Conservation (phyloP, 2,329 filamentous ascomycete species). For the Cylindrodendrum hubeiense region DNA sequence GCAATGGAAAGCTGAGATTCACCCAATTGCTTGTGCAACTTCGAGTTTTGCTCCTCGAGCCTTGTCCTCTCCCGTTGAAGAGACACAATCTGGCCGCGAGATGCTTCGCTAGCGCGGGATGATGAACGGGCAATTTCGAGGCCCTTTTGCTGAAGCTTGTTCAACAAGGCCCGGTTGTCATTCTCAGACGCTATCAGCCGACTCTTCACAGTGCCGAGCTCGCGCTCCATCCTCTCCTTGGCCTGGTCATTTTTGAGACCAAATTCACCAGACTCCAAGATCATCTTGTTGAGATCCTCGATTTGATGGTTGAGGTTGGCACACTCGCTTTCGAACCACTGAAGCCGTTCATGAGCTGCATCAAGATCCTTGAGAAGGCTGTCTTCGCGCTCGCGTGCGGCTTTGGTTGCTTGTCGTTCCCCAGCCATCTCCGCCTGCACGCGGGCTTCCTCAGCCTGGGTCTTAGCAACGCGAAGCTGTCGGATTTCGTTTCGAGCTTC, state of each 20-base stretch:
- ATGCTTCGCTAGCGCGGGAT: conserved; percentile 86
- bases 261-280: conserved; percentile 90
- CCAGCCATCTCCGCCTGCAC: conserved; percentile 84
- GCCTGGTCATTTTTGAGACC: conserved; percentile 91
- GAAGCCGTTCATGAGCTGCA: conserved; percentile 79
- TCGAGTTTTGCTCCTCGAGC: conserved; percentile 84
- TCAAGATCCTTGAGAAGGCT: conserved; percentile 85
- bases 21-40: conserved; percentile 85
- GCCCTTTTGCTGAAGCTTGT: conserved; percentile 97
- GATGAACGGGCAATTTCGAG: conserved; percentile 93
- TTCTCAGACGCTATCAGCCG: conserved; percentile 93
- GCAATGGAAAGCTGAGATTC: conserved; percentile 87
- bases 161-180: conserved; percentile 93
- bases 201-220: conserved; percentile 91
- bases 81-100: conserved; percentile 79
- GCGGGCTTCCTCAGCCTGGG: conserved; percentile 87
- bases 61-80: conserved; percentile 87
- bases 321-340: conserved; percentile 85
- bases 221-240: conserved; percentile 92
- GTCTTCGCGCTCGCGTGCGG: conserved; percentile 84
- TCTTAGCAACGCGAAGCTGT: conserved; percentile 83
- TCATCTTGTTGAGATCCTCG: conserved; percentile 87
- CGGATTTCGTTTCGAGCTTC: conserved; percentile 90
- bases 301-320: conserved; percentile 82
- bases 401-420: conserved; percentile 81